Evolutionary conservation across 2,329 filamentous ascomycete genomes (phyloP).

Genomic region (Ophidiomyces ophidiicola): DNA sequence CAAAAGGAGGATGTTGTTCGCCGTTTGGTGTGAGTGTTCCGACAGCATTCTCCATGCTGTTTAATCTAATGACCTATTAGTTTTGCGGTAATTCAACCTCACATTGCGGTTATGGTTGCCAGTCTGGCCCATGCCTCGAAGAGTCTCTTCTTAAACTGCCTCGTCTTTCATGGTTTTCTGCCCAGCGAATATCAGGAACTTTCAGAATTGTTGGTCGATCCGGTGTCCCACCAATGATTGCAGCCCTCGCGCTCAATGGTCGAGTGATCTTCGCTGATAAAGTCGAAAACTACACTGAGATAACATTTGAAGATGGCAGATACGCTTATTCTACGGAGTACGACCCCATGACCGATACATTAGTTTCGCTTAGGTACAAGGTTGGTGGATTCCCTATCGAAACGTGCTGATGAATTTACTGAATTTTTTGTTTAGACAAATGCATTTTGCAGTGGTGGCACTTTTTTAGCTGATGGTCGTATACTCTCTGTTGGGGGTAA

Average conservation of each 20-base stretch:
- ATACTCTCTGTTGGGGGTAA: conserved; percentile 48
- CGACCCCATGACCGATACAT: conserved; percentile 40
- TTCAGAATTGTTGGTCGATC: conserved; percentile 43
- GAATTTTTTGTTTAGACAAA: conserved; percentile 35
- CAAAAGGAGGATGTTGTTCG: conserved; percentile 43
- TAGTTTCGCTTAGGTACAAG: conserved; percentile 38
- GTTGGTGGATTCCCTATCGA: conserved; percentile 13
- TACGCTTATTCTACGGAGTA: conserved; percentile 51
- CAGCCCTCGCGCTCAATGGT: conserved; percentile 47
- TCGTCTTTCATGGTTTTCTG: conserved; percentile 5
- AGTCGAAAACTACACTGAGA: conserved; percentile 49
- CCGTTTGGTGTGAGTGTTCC: conserved; percentile 46
- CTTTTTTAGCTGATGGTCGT: conserved; percentile 46
- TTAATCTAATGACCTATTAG: conserved; percentile 21
- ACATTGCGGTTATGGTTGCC: conserved; percentile 47
- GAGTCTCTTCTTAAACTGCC: conserved; percentile 7
- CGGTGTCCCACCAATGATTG: conserved; percentile 53
- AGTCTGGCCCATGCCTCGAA: conserved; percentile 40
- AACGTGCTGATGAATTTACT: neutral
- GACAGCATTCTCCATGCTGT: neutral
- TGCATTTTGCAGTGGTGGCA: conserved; percentile 49
- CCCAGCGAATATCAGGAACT: conserved; percentile 31
- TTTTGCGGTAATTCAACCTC: conserved; percentile 30
- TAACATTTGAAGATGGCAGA: conserved; percentile 42
- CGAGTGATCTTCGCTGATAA: conserved; percentile 51